Percentiles rank a stretch among this genome's conserved stretches.
Evolutionary conservation across 768 basidiomycete genomes (phyloP).

Genomic region (Neoboletus subvelutipes): DNA sequence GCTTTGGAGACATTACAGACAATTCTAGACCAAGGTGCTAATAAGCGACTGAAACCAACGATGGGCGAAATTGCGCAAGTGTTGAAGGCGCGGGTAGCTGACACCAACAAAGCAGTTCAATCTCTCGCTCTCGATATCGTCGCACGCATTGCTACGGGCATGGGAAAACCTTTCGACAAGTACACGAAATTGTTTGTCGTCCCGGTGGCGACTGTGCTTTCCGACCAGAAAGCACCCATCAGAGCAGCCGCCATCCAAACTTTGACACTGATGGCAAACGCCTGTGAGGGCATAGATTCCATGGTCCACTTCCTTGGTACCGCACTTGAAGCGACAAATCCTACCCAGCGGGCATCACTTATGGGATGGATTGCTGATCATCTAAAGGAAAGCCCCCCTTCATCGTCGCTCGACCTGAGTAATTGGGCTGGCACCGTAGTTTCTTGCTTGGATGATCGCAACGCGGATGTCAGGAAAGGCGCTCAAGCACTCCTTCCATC

Average conservation of each 20-base stretch:
- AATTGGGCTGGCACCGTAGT: constrained; percentile 67
- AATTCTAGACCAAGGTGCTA: constrained; percentile 84
- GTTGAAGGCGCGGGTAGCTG: constrained; percentile 83
- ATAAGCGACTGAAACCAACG: constrained; percentile 86
- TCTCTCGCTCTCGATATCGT: constrained; percentile 87
- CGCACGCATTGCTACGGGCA: constrained; percentile 84
- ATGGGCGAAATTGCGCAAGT: constrained; percentile 93
- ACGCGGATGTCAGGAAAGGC: constrained; percentile 86
- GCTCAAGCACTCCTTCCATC: constrained; percentile 79
- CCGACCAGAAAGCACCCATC: constrained; percentile 90
- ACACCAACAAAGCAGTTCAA: constrained; percentile 95
- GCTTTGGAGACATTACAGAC: constrained; percentile 83
- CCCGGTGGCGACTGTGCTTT: constrained; percentile 78
- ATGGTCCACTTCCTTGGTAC: constrained; percentile 78
- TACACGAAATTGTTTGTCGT: constrained; percentile 72
- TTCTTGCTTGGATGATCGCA: constrained; percentile 86
- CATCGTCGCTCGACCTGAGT: constrained; percentile 62
- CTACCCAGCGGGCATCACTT: constrained; percentile 77
- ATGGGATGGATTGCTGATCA: constrained; percentile 79
- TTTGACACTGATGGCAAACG: constrained; percentile 78
- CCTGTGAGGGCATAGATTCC: constrained; percentile 80
- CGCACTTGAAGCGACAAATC: constrained; percentile 83
- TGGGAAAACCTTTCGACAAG: constrained; percentile 96
- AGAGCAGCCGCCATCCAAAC: constrained; percentile 76
- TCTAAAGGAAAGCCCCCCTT: constrained; percentile 63